Evolutionary conservation across 139 green algal species (phyloP), one percentile per base, ranked within the genome.

Genomic region (Deuterostichococcus epilithicus): DNA sequence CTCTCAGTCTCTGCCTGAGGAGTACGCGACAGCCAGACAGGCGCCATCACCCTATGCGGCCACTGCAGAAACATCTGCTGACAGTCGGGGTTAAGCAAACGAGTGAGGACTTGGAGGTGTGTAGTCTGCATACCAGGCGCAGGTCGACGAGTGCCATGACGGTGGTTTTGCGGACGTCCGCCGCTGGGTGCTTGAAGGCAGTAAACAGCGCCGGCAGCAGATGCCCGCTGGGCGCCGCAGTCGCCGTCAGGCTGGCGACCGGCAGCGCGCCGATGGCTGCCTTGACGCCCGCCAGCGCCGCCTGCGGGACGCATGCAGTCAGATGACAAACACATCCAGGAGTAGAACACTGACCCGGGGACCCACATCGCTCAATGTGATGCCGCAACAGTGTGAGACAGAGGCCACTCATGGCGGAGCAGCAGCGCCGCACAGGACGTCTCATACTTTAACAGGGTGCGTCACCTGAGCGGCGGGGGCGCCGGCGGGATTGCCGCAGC

Each of bases 131-230:
- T 35, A 75, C 73, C 36, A 58, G 39, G 78, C 82, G 85, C 36
- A 90, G 77, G 18, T 81, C 80, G n/a, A 90, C 85, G 26, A 90
- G 73, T 58, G 73, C 85, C 75, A 87, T 80, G 33, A 88, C 75
- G 3, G 82, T 80, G 1, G 84, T 83, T 67, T 92, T 92, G 70
- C 90, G 83, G 68, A 94, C 85, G 66, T 94, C 89, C 15, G 89
- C 80, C 2, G 76, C 69, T 5, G 80, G 70, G 42, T 85, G 86
- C 28, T 74, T 36, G 76, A 91, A 92, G 20, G 87, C 76, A 5
- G 81, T 68, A 73, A 90, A 87, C 25, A 93, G 79, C 35, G 81
- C 76, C 25, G 89, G 90, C 80, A 92, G 68, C 75, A 92, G 76
- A 65, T 70, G 67, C 2, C 52, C 18, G 13, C 52, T 20, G 10